Conservation (phyloP, 148 eudicot species). For the Pouteria glomerata region DNA sequence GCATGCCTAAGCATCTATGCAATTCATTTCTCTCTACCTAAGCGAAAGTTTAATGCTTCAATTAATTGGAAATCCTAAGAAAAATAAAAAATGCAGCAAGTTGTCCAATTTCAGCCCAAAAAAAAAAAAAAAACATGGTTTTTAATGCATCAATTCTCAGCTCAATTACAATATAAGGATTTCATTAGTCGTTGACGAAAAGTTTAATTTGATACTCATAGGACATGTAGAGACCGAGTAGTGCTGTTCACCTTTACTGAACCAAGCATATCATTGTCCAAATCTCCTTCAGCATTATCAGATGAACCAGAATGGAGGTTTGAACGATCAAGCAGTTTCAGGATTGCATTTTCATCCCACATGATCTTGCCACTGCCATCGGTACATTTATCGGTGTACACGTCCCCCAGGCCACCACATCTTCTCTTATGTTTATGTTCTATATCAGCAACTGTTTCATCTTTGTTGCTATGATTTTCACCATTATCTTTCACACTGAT, state of each 20-base stretch:
- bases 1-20: no score
- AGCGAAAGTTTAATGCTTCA: no score
- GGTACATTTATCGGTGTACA: constrained; percentile 85
- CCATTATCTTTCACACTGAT: constrained; percentile 38
- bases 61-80: no score
- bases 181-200: no score
- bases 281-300: constrained; percentile 28
- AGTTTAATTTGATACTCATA: no score
- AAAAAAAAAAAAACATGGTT: no score
- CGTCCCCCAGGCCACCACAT: constrained; percentile 88
- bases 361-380: constrained; percentile 65
- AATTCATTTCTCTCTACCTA: no score
- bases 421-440: constrained; percentile 69
- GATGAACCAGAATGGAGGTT: constrained; percentile 54
- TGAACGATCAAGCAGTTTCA: constrained; percentile 93
- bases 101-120: background rate
- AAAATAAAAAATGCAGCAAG: no score
- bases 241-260: no score
- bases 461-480: constrained; percentile 44
- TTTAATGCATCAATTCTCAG: no score
- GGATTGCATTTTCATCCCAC: constrained; percentile 92
- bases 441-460: constrained; percentile 44
- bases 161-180: no score
- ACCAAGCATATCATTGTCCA: background rate
- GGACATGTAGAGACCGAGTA: no score